These are phyloP conservation scores for Clathrus columnatus DNA, from an alignment of 768 basidiomycete species.

Conservation along the genomic window DNA sequence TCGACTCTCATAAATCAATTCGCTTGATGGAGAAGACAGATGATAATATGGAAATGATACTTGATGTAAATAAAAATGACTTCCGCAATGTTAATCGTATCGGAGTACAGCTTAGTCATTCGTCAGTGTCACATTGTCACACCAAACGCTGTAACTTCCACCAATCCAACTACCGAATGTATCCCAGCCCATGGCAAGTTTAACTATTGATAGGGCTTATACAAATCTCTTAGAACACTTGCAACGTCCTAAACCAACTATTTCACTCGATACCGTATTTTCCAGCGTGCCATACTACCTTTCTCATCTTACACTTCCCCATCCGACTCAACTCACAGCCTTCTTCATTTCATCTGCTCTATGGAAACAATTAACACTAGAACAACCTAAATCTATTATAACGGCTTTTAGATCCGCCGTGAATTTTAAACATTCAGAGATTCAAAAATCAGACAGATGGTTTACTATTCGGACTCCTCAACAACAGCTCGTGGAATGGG, in stretches of 20 bases:
- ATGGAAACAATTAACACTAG: conserved; percentile 31
- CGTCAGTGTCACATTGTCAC: no score
- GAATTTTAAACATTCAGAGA: conserved; percentile 40
- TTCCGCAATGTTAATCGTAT: no score
- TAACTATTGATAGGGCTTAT: conserved; percentile 26
- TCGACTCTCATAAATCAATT: no score
- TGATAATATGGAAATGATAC: no score
- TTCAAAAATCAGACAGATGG: conserved; percentile 24
- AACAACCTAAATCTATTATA: conserved; percentile 40
- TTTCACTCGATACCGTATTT: conserved; percentile 42
- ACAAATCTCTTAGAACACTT: conserved; percentile 43
- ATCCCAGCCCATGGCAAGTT: not conserved
- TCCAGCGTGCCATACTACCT: conserved; percentile 54
- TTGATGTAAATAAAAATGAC: no score
- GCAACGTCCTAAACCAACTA: conserved; percentile 33
- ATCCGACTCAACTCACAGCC: conserved; percentile 49
- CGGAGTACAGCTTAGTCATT: no score
- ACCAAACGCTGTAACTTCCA: no score
- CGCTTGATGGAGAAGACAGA: no score
- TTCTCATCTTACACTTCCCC: conserved; percentile 31
- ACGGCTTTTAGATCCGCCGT: conserved; percentile 53
- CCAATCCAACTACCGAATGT: no score
- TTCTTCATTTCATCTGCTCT: conserved; percentile 47
- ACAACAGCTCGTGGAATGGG: conserved; percentile 42
- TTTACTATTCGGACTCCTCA: conserved; percentile 24